Evolutionary conservation across 2,329 filamentous ascomycete species (phyloP).

Genomic region (Penicillium concentricum): DNA sequence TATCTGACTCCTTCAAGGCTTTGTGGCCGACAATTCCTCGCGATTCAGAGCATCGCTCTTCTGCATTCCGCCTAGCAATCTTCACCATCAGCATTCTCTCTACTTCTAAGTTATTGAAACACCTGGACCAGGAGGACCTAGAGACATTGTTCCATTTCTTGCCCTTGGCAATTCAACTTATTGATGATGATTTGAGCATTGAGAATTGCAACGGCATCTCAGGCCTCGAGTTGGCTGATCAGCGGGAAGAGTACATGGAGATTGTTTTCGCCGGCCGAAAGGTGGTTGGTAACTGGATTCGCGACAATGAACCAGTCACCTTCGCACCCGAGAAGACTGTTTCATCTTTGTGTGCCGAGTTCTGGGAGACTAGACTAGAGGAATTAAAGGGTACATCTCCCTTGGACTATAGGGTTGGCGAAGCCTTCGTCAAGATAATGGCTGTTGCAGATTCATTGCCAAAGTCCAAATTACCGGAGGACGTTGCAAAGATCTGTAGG

Average conservation of each 20-base stretch:
- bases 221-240: conserved; percentile 47
- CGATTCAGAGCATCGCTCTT: conserved; percentile 69
- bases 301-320: conserved; percentile 21
- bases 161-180: conserved; percentile 55
- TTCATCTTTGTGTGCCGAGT: conserved; percentile 24
- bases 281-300: conserved; percentile 47
- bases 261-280: conserved; percentile 53
- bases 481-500: conserved; percentile 36
- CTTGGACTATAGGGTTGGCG: conserved; percentile 39
- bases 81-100: conserved; percentile 64
- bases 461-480: conserved; percentile 30
- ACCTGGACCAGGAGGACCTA: conserved; percentile 32
- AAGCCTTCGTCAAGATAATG: conserved; percentile 43
- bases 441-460: conserved; percentile 31
- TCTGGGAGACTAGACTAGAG: conserved; percentile 40
- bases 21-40: conserved; percentile 44
- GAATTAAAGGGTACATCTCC: conserved; percentile 31
- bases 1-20: conserved; percentile 26
- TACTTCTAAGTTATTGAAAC: conserved; percentile 35
- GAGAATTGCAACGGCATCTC: conserved; percentile 56
- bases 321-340: conserved; percentile 18
- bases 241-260: conserved; percentile 54
- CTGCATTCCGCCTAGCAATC: conserved; percentile 71
- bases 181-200: conserved; percentile 61
- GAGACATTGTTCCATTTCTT: conserved; percentile 52